Evolutionary conservation across 129 eudicot species (phyloP).

Genomic region (Calendula officinalis): DNA sequence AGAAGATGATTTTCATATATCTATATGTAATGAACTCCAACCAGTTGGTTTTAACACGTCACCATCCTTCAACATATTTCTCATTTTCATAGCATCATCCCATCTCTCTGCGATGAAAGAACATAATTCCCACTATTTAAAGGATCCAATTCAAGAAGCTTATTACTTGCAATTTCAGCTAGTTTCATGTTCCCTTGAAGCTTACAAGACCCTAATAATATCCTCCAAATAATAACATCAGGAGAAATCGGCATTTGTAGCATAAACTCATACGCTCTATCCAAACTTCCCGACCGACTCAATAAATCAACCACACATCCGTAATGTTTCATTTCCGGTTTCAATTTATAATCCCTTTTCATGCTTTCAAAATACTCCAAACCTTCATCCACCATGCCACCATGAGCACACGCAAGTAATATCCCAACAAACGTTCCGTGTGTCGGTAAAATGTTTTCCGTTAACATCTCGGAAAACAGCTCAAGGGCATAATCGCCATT

Average conservation of each 20-base stretch:
- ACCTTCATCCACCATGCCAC: slow-evolving; percentile 60
- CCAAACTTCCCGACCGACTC: slow-evolving; percentile 52
- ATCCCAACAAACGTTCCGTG: slow-evolving; percentile 57
- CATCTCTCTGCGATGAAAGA: slow-evolving; percentile 63
- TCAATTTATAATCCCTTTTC: slow-evolving; percentile 43
- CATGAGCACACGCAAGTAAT: slow-evolving; percentile 64
- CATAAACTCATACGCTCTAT: slow-evolving; percentile 57
- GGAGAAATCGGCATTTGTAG: slow-evolving; percentile 46
- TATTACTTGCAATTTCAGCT: slow-evolving; percentile 50
- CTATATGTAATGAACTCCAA: slow-evolving; percentile 52
- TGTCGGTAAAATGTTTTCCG: slow-evolving; percentile 42
- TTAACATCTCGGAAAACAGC: slow-evolving; percentile 51
- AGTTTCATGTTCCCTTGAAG: slow-evolving; percentile 48
- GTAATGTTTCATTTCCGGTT: slow-evolving; percentile 71
- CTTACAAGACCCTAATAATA: slow-evolving; percentile 57
- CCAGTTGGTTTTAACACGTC: slow-evolving; percentile 52
- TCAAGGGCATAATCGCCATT: slow-evolving; percentile 41
- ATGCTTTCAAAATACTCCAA: slow-evolving; percentile 58
- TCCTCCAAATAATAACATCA: slow-evolving; percentile 63
- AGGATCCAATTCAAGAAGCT: slow-evolving; percentile 54
- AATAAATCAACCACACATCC: slow-evolving; percentile 71
- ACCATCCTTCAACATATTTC: slow-evolving; percentile 53
- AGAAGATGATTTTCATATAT: no score
- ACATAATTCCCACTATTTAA: slow-evolving; percentile 58
- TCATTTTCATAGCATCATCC: slow-evolving; percentile 61